Evolutionary conservation across 108 stramenopile genomes (phyloP), one percentile per base, ranked within the genome.

Genomic region (Cyclotella baltica): DNA sequence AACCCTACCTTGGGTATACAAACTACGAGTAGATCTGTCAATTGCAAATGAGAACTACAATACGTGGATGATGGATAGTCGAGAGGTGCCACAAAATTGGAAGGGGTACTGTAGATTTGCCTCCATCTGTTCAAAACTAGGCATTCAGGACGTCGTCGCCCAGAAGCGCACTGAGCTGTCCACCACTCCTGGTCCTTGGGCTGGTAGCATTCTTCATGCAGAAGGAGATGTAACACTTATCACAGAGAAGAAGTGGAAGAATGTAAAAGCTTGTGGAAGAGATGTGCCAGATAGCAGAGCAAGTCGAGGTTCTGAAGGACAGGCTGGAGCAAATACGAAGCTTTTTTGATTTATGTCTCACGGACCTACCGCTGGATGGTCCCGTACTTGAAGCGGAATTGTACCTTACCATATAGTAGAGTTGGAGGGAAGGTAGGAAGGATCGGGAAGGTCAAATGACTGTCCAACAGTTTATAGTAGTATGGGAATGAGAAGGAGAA

Each of bases 91-190:
- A 51, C 48, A 11, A 22, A 72, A 51, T 35, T 40, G 63, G 62
- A 15, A 23, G 34, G 51, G 51, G 8, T 48, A 63, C 22, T n/a
- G 46, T 9, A 37, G 20, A 56, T 59, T 36, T 5, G 58, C n/a
- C 25, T 25, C 30, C 2, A 38, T 38, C 0, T 52, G 76, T 15
- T 43, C 61, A 16, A 38, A 50, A 3, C 43, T 81, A 19, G 86
- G 86, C 9, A 46, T 84, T 13, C 86, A 87, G 43, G 86, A 87
- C 16, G 86, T 80, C n/a, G n/a, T n/a, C 2, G 25, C 76, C 9
- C 22, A 80, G 37, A 87, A 87, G 64, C 37, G 83, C 15, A 55
- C 80, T 20, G 15, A 15, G 0, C 43, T 55, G 16, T 59, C 73
- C 15, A 30, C 53, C 30, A 51, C 29, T 4, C 86, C 83, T 4